phyloP scores from a whole-genome alignment of 2,329 filamentous ascomycete species.

The Talaromyces islandicus region DNA sequence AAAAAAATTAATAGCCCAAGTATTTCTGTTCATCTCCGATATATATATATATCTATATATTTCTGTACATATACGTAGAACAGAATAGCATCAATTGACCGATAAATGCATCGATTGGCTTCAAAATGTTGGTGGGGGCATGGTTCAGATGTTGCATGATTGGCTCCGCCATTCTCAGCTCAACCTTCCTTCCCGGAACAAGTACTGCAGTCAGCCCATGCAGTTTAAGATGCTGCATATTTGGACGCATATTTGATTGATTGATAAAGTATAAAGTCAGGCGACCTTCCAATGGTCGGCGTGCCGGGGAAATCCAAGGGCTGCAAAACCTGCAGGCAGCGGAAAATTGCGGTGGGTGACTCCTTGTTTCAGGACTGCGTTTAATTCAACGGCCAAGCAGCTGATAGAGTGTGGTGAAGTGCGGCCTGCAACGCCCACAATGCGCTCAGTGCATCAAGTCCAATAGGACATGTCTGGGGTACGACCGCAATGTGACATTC shows the following conservation, averaged over 20 bases:
- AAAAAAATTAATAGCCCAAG: too few species aligned
- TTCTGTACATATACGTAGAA: too few species aligned
- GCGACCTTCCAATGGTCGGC: slow-evolving; percentile 16
- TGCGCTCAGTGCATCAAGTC: slow-evolving; percentile 26
- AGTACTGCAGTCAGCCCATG: neutral
- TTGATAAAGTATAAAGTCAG: neutral
- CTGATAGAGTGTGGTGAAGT: slow-evolving; percentile 15
- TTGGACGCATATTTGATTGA: neutral
- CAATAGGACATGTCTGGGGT: slow-evolving; percentile 24
- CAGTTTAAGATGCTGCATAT: neutral
- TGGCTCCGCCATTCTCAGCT: neutral
- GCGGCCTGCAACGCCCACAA: slow-evolving; percentile 21
- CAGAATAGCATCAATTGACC: too few species aligned
- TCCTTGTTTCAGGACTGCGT: neutral
- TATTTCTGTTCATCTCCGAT: too few species aligned
- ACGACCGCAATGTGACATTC: slow-evolving; percentile 22
- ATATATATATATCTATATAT: too few species aligned
- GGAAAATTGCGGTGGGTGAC: slow-evolving; percentile 19
- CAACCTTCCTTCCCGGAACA: neutral
- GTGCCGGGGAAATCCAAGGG: slow-evolving; percentile 20
- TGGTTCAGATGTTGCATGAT: too few species aligned
- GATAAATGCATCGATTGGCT: too few species aligned
- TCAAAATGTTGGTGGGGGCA: too few species aligned
- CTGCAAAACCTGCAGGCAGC: slow-evolving; percentile 21
- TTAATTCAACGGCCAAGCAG: neutral